Base-by-base conservation (phyloP, 345 rosid genomes). In the Dovyalis caffra region DNA sequence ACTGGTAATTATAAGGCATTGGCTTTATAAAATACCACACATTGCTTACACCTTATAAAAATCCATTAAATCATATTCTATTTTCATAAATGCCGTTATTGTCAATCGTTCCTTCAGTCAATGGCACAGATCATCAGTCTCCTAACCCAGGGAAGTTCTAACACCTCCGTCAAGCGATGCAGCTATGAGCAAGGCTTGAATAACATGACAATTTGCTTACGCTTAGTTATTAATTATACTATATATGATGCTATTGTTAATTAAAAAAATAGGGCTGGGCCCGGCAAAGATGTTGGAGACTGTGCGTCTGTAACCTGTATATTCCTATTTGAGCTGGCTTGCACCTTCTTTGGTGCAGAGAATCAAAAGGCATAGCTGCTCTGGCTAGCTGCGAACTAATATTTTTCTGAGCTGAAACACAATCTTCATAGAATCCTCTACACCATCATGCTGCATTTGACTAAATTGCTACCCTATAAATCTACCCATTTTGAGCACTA, bases 391-490 rank as follows among this genome's bases (percentile, higher is more conserved):
- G n/a, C 12, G 16, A 18, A 1, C 23, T 20, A 31, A 38, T 38
- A 32, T 25, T 40, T 33, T 74, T 28, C 64, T 43, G 3, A 34
- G 23, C 43, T 47, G 64, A 70, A 75, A 51, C 78, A 70, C 21
- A 37, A 77, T 31, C 81, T 58, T 40, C 66, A 18, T 51, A 66
- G 33, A 34, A 74, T 81, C 79, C 57, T 38, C 16, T 33, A 40
- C 61, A 28, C 73, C 73, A 71, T 66, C 21, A 70, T 73, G 43
- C 40, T 73, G 43, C 31, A 56, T 58, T 73, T 77, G 75, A 76
- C 75, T 66, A 5, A 5, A 25, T 21, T 45, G 60, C 28, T 23
- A 23, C 34, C 15, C 6, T 10, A 33, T 32, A 1, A 12, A 18
- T 10, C 14, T 1, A 20, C 14, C 12, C 26, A 11, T 16, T 3